Conservation (phyloP, 2,329 filamentous ascomycete genomes). For the Fusarium begoniae region DNA sequence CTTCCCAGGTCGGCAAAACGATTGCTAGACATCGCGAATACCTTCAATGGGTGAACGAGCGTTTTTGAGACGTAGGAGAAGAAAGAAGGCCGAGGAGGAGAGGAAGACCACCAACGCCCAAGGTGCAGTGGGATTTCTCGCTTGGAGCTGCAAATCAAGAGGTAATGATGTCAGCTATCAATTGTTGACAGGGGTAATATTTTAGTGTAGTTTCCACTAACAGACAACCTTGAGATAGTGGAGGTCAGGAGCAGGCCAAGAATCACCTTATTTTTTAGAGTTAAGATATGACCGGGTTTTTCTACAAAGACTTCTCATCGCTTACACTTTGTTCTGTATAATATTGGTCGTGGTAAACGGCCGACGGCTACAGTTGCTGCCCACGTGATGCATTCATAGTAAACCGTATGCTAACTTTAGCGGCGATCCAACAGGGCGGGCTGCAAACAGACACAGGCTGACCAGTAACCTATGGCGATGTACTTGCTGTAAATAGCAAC, state of each 20-base stretch:
- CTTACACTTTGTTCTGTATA: neutral
- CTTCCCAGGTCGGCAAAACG: constrained; percentile 43
- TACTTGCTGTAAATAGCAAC: neutral
- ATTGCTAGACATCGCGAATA: constrained; percentile 46
- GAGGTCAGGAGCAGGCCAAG: neutral
- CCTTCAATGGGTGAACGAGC: neutral
- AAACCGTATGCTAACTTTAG: neutral
- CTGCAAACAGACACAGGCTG: neutral
- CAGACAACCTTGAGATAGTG: neutral
- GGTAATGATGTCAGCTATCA: constrained; percentile 43
- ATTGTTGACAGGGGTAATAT: constrained; percentile 1
- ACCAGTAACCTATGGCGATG: neutral
- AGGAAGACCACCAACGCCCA: constrained; percentile 4
- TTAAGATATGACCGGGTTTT: neutral
- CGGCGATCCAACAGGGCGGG: neutral
- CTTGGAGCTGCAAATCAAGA: constrained; percentile 16
- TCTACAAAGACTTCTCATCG: neutral
- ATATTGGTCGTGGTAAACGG: neutral
- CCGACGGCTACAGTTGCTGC: neutral
- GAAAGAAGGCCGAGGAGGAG: neutral
- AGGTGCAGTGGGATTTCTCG: constrained; percentile 12
- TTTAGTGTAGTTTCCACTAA: constrained; percentile 17
- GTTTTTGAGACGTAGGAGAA: neutral
- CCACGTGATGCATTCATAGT: constrained; percentile 11
- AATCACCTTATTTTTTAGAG: neutral